Base-by-base conservation (phyloP, 208 protist species). In the Herpetomonas tarakana region DNA sequence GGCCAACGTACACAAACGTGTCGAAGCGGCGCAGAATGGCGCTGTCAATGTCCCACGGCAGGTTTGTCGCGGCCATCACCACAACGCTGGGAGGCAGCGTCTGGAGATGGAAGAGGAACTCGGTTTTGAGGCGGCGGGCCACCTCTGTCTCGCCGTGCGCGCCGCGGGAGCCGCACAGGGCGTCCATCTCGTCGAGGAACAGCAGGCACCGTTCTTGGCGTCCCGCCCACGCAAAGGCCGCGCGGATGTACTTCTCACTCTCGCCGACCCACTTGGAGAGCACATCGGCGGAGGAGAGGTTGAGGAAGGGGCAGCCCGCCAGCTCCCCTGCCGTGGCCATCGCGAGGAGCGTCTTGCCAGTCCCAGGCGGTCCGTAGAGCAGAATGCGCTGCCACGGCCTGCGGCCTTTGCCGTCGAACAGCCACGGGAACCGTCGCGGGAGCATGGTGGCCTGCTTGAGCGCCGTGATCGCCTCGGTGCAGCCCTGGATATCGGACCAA, bases 271-370 rank as follows among this genome's bases (percentile, higher is more conserved):
- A 99, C 74, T 99, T 99, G 57, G 81, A 96, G 2, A 99, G 73
- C 41, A 99, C 69, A 65, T 98, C 96, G 0, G 93, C 89, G 6
- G 94, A 92, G 4, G 93, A 96, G n/a, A 99, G 65, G 19, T 74
- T 86, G 44, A 98, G 81, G 38, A 99, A 94, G 3, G 87, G 93
- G 3, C 86, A 67, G 22, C 92, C 78, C 12, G 86, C 92, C 66
- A 97, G 97, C 98, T 90, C 24, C 89, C 88, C 62, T 78, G 99
- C 98, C 2, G 99, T 98, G 0, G 98, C 98, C 41, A 96, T 81
- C 0, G 98, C 98, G n/a, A 99, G 78, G 24, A 99, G 86, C 31
- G 98, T 99, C 80, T 99, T 99, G 39, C 93, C 93, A 19, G 96
- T 98, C 31, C 97, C 97, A 14, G 97, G 97, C 7, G 98, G 97